phyloP scores from a whole-genome alignment of 768 basidiomycete species.

The Pholiota molesta region DNA sequence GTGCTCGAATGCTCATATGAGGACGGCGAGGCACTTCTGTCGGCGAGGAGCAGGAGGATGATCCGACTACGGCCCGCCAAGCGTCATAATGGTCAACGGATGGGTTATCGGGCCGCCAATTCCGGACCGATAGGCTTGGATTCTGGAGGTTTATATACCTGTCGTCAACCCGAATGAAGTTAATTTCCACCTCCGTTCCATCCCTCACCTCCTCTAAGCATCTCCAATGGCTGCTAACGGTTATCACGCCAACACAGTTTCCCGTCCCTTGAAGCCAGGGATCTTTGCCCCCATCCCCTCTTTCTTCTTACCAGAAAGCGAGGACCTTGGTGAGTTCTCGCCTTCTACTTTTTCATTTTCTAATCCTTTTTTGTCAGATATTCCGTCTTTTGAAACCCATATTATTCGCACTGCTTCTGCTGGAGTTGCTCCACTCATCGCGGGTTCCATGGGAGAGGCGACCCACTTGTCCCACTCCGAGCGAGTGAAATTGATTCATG shows the following conservation, averaged over 20 bases:
- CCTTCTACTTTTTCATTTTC: not conserved
- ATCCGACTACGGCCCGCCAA: slow-evolving; percentile 30
- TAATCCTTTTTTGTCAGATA: slow-evolving; percentile 43
- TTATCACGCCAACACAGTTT: slow-evolving; percentile 33
- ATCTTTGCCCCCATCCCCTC: slow-evolving; percentile 87
- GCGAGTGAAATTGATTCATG: slow-evolving; percentile 62
- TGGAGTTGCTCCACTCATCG: slow-evolving; percentile 72
- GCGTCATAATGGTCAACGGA: slow-evolving; percentile 20
- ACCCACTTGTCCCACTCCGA: slow-evolving; percentile 72
- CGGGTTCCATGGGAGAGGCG: slow-evolving; percentile 88
- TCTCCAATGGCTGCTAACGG: slow-evolving; percentile 47
- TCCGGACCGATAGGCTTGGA: slow-evolving; percentile 25
- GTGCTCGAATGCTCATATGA: slow-evolving; percentile 8
- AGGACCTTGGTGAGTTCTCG: slow-evolving; percentile 75
- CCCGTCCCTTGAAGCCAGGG: slow-evolving; percentile 69
- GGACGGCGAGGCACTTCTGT: slow-evolving; percentile 8
- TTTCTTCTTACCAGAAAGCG: slow-evolving; percentile 75
- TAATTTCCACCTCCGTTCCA: slow-evolving; percentile 14
- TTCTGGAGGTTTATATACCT: slow-evolving; percentile 19
- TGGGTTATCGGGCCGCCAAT: slow-evolving; percentile 25
- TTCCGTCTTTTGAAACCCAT: slow-evolving; percentile 70
- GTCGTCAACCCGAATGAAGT: slow-evolving; percentile 4
- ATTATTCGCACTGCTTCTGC: slow-evolving; percentile 63
- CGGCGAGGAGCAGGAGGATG: slow-evolving; percentile 15
- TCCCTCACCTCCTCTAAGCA: slow-evolving; percentile 17